Evolutionary conservation across 2,329 filamentous ascomycete species (phyloP), one percentile per base, ranked within the genome.

Genomic region (Phialophora macrospora): DNA sequence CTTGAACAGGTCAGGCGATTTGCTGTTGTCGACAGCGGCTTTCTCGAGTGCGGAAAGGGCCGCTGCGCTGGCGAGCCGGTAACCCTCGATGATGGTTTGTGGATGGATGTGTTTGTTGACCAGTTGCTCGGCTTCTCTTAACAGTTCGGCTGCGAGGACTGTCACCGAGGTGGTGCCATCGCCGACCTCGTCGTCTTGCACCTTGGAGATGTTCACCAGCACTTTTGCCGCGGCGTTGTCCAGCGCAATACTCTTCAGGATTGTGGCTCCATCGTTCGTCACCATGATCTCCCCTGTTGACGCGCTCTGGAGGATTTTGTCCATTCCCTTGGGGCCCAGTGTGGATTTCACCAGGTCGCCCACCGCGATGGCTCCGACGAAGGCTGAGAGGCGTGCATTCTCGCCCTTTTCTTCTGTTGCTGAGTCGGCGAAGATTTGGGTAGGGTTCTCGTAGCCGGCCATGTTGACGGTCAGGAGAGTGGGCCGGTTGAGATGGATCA

Each of bases 211-310:
- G 80, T 99, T 99, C 77, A 99, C 95, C 51, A 99, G 85, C 4
- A 99, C 95, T 82, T 99, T 99, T 62, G 95, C 95, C 24, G 95
- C 95, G 51, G 95, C 95, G 78, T 99, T 99, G 80, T 99, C 95
- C 76, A 99, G 90, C 51, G 95, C 95, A 79, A 99, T 99, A 61
- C 94, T 92, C 82, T 99, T 99, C 71, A 99, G 87, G 73, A 99
- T 99, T 26, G 95, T 99, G 70, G 95, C 95, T 77, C 95, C 95
- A 81, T 99, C 95, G 80, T 99, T 99, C 66, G 95, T 99, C 69
- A 99, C 95, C 87, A 98, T 91, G 75, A 98, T 97, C 75, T 98
- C 92, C 74, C 92, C 92, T 48, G 95, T 98, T 56, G 94, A 98
- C 61, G 92, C 93, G 78, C 93, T 97, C 80, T 96, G 93, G 77